A percentile compares a stretch with the other conserved stretches of the same genome.
phyloP scores from a whole-genome alignment of 2,329 filamentous ascomycete genomes.

The Hymenoscyphus occultus region DNA sequence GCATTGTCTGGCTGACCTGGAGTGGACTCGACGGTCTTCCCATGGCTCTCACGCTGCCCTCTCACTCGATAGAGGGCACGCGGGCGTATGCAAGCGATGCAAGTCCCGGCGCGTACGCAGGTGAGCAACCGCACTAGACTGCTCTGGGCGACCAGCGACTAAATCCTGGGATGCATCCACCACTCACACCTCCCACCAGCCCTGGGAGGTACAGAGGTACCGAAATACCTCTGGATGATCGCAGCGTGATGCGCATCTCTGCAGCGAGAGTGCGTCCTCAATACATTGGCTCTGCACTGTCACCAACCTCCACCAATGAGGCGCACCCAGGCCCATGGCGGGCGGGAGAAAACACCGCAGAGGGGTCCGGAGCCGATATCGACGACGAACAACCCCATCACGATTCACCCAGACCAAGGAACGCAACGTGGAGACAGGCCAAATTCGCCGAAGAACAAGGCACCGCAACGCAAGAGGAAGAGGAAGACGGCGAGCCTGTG shows the following conservation, averaged over 20 bases:
- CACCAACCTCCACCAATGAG: constrained; percentile 16
- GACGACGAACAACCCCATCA: background rate
- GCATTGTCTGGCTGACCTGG: background rate
- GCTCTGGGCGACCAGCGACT: constrained; percentile 19
- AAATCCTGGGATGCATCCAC: constrained; percentile 11
- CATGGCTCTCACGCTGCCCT: background rate
- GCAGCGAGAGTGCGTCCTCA: constrained; percentile 2
- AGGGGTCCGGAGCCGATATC: background rate
- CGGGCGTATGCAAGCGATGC: constrained; percentile 10
- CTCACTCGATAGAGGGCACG: constrained; percentile 15
- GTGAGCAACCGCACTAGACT: constrained; percentile 19
- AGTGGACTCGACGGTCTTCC: background rate
- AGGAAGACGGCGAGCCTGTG: too few relatives aligned
- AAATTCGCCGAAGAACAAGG: constrained; percentile 1
- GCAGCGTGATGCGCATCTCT: constrained; percentile 1
- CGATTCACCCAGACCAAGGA: background rate
- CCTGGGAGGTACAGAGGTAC: background rate
- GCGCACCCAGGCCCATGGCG: constrained; percentile 4
- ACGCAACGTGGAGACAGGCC: constrained; percentile 2
- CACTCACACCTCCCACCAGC: constrained; percentile 7
- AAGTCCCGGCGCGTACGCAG: constrained; percentile 24
- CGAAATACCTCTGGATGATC: background rate
- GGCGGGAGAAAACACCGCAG: constrained; percentile 6
- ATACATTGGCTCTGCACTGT: constrained; percentile 1
- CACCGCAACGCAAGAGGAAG: background rate